Percentiles rank a stretch among this genome's conserved stretches.
Evolutionary conservation across 2,329 filamentous ascomycete genomes (phyloP).

Genomic region (Tolypocladium nubicola): DNA sequence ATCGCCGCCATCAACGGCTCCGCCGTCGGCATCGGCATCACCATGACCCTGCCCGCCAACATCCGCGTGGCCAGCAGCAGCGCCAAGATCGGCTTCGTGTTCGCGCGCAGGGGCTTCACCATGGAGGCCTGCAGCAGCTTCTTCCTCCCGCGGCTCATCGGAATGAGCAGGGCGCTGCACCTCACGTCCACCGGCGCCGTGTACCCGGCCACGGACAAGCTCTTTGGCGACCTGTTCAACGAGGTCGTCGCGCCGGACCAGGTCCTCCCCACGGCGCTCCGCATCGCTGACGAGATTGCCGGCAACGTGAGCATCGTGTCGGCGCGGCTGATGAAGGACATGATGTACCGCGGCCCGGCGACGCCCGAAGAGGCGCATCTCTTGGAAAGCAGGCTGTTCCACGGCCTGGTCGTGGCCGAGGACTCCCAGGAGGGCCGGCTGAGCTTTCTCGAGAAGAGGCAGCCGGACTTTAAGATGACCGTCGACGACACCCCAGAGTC

Average conservation of each 20-base stretch:
- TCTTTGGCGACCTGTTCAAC: conserved; percentile 53
- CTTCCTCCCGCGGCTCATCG: conserved; percentile 62
- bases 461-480: conserved; percentile 48
- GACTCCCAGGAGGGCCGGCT: conserved; percentile 55
- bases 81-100: conserved; percentile 66
- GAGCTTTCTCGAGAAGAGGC: conserved; percentile 61
- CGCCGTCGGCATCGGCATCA: conserved; percentile 51
- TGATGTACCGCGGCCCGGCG: conserved; percentile 52
- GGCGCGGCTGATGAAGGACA: conserved; percentile 56
- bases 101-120: conserved; percentile 56
- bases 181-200: conserved; percentile 57
- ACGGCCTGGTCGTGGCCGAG: conserved; percentile 42
- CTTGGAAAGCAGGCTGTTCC: conserved; percentile 55
- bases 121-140: conserved; percentile 64
- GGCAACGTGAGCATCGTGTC: conserved; percentile 55
- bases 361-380: conserved; percentile 61
- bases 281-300: conserved; percentile 56
- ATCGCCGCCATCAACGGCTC: conserved; percentile 48
- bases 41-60: conserved; percentile 46
- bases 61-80: conserved; percentile 41
- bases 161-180: conserved; percentile 51
- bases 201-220: conserved; percentile 38
- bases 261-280: conserved; percentile 54
- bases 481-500: conserved; percentile 48
- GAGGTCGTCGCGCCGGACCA: conserved; percentile 49